phyloP scores from a whole-genome alignment of 176 grass and related monocot species.

The Bothriochloa decipiens region DNA sequence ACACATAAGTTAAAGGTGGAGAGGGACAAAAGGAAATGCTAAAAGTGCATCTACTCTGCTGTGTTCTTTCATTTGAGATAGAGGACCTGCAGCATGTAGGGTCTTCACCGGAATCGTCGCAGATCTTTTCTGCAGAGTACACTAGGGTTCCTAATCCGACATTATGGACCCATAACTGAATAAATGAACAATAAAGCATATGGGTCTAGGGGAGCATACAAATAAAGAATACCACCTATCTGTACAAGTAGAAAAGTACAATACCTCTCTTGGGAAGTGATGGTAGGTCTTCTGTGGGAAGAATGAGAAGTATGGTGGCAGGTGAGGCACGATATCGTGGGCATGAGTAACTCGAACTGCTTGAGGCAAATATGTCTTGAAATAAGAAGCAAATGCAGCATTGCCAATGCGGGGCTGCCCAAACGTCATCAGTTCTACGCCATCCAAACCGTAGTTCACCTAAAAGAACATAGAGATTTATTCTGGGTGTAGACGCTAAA shows the following conservation, averaged over 20 bases:
- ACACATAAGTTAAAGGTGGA: background rate
- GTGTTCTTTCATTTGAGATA: constrained; percentile 2
- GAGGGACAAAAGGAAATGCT: background rate
- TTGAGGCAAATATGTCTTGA: constrained; percentile 68
- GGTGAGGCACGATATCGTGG: constrained; percentile 85
- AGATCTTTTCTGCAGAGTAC: constrained; percentile 68
- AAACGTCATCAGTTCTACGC: constrained; percentile 76
- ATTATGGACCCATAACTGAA: constrained; percentile 79
- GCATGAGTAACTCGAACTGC: constrained; percentile 78
- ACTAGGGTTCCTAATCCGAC: constrained; percentile 58
- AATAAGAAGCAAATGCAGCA: constrained; percentile 84
- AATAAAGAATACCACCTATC: background rate
- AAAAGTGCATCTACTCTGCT: background rate
- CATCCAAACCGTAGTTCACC: constrained; percentile 67
- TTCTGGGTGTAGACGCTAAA: constrained; percentile 18
- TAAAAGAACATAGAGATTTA: constrained; percentile 38
- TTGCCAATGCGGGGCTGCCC: constrained; percentile 91
- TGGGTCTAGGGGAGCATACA: background rate
- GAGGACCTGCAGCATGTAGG: constrained; percentile 76
- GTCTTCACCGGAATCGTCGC: constrained; percentile 80
- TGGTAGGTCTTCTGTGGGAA: constrained; percentile 92
- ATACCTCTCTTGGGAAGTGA: constrained; percentile 92
- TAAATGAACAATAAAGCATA: constrained; percentile 21
- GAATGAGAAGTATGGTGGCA: constrained; percentile 82
- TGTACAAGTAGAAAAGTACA: background rate